Evolutionary conservation across 1,139 yeast genomes (phyloP).

Genomic region (Tardiomyces depauwii): DNA sequence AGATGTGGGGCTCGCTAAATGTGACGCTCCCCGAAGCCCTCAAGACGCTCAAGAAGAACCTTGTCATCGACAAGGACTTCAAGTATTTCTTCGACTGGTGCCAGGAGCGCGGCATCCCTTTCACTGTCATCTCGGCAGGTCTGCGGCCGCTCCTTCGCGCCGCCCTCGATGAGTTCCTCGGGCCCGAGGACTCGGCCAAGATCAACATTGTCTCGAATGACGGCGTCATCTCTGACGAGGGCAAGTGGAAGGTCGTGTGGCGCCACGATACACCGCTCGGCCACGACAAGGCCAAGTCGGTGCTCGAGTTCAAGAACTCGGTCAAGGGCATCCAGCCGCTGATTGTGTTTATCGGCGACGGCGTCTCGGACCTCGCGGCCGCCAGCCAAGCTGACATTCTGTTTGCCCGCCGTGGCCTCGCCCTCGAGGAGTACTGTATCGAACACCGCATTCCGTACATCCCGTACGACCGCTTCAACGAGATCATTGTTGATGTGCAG

Average conservation of each 20-base stretch:
- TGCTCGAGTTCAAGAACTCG: slow-evolving; percentile 33
- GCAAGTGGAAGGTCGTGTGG: slow-evolving; percentile 48
- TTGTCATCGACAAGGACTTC: slow-evolving; percentile 53
- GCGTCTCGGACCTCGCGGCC: slow-evolving; percentile 36
- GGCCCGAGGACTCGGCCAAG: slow-evolving; percentile 40
- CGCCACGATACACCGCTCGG: slow-evolving; percentile 53
- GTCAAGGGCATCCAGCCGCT: slow-evolving; percentile 22
- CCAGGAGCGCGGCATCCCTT: slow-evolving; percentile 39
- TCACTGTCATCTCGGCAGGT: slow-evolving; percentile 57
- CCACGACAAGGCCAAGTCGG: slow-evolving; percentile 54
- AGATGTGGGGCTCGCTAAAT: slow-evolving; percentile 33
- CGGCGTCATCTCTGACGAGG: slow-evolving; percentile 35
- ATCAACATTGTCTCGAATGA: slow-evolving; percentile 53
- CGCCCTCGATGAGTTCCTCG: slow-evolving; percentile 47
- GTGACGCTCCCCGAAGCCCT: slow-evolving; percentile 43
- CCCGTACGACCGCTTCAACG: slow-evolving; percentile 32
- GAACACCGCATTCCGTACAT: slow-evolving; percentile 31
- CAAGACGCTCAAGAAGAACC: slow-evolving; percentile 38
- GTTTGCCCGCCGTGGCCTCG: slow-evolving; percentile 33
- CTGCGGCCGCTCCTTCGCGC: slow-evolving; percentile 52
- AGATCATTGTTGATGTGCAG: slow-evolving; percentile 27
- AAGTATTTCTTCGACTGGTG: slow-evolving; percentile 44
- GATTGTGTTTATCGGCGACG: slow-evolving; percentile 34
- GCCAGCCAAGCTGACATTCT: slow-evolving; percentile 34
- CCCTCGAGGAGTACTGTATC: slow-evolving; percentile 31